A percentile compares a stretch with the other conserved stretches of the same genome.
phyloP scores from a whole-genome alignment of 805 yeast genomes.

The Martiniozyma abietophila region DNA sequence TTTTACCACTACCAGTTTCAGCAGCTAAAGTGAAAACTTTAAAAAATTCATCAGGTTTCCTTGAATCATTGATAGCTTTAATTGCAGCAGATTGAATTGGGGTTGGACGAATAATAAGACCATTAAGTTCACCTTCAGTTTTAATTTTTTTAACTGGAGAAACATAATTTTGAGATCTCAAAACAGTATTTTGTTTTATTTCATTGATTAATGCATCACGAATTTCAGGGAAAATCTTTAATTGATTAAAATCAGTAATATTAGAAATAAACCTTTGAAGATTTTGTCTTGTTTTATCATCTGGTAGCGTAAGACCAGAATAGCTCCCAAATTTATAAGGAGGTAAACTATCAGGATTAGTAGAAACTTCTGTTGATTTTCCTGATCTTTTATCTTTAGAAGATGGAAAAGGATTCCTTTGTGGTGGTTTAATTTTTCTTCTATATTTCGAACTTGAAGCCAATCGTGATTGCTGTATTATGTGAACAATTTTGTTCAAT shows the following conservation, averaged over 20 bases:
- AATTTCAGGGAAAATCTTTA: conserved; percentile 59
- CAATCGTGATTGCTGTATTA: conserved; percentile 1
- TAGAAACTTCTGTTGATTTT: neutral
- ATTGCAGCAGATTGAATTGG: conserved; percentile 79
- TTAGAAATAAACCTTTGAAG: conserved; percentile 36
- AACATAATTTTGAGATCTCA: conserved; percentile 27
- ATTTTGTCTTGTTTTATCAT: conserved; percentile 25
- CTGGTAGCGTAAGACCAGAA: conserved; percentile 37
- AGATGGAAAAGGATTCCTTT: conserved; percentile 14
- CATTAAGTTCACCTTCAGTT: conserved; percentile 27
- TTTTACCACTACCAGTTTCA: conserved; percentile 95
- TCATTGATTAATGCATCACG: conserved; percentile 50
- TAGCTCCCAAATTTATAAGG: conserved; percentile 39
- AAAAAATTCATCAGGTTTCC: conserved; percentile 28
- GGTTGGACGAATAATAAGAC: conserved; percentile 46
- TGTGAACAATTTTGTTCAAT: no score
- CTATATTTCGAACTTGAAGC: conserved; percentile 2
- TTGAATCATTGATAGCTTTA: conserved; percentile 39
- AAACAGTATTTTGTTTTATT: conserved; percentile 37
- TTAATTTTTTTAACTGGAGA: conserved; percentile 22
- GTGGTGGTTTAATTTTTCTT: conserved; percentile 8
- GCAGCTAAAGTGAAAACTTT: conserved; percentile 79
- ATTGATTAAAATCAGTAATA: conserved; percentile 54
- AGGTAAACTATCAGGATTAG: conserved; percentile 12
- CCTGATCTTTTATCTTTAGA: conserved; percentile 5